Conservation (phyloP, 345 rosid species). For the Passiflora organensis region DNA sequence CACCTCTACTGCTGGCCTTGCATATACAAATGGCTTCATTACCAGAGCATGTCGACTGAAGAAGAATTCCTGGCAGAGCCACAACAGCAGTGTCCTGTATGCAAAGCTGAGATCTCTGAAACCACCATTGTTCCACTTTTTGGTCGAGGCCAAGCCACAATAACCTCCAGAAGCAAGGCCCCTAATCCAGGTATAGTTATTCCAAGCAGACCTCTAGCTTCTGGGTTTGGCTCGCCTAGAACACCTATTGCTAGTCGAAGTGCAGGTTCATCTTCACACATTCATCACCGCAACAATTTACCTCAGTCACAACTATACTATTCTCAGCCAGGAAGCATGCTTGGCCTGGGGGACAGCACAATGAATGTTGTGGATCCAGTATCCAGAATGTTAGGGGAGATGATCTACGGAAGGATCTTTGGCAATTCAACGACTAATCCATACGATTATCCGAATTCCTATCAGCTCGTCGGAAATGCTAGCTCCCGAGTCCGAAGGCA, state of each 20-base stretch:
- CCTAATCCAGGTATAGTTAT: slow-evolving; percentile 16
- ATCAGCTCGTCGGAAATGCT: slow-evolving; percentile 36
- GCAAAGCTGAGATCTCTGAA: slow-evolving; percentile 70
- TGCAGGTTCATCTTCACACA: background rate
- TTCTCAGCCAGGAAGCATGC: slow-evolving; percentile 29
- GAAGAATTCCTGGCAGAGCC: slow-evolving; percentile 31
- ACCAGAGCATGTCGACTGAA: slow-evolving; percentile 25
- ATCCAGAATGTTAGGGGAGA: slow-evolving; percentile 64
- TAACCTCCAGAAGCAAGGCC: slow-evolving; percentile 11
- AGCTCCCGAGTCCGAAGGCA: slow-evolving; percentile 73
- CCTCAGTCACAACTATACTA: slow-evolving; percentile 25
- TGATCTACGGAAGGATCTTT: slow-evolving; percentile 54
- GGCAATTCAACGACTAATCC: slow-evolving; percentile 43
- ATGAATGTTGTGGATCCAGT: slow-evolving; percentile 37
- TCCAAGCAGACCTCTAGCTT: slow-evolving; percentile 27
- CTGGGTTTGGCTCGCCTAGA: slow-evolving; percentile 18
- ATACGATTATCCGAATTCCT: slow-evolving; percentile 46
- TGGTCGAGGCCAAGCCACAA: slow-evolving; percentile 51
- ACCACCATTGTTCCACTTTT: slow-evolving; percentile 74
- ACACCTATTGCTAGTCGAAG: background rate
- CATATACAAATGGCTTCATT: slow-evolving; percentile 46
- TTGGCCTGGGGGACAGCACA: slow-evolving; percentile 31
- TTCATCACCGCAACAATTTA: slow-evolving; percentile 5
- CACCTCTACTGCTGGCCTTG: slow-evolving; percentile 98
- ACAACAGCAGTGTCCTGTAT: slow-evolving; percentile 75